Base-by-base conservation (phyloP, 2,329 filamentous ascomycete species). In the Endothia cerciana region DNA sequence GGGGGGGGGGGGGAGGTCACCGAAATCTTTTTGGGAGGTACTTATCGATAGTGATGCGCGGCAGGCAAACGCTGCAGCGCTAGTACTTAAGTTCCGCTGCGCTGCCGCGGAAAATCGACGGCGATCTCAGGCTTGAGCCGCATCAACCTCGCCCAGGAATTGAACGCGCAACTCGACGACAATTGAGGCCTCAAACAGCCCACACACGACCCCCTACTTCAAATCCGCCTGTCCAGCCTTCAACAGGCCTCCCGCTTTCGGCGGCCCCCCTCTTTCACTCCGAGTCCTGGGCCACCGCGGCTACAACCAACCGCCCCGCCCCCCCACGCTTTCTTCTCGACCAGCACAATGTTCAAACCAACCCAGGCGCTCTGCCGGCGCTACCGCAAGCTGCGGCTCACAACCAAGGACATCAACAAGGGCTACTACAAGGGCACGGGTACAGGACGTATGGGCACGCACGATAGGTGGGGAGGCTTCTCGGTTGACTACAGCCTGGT, bases 401-500 rank as follows among this genome's bases (percentile, higher is more conserved):
- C 92, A 15, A 97, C 94, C 71, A 99, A 99, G 81, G 90, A 95
- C 79, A 90, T 94, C 76, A 91, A 91, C 77, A 92, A 93, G 76
- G 94, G 94, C 72, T 99, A 90, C 87, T 99, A 99, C 88, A 98
- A 98, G 85, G 95, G 95, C 76, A 97, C 91, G 73, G 86, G 94
- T 57, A 90, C 93, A 0, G 95, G 95, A 1, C 88, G 91, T 51
- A 93, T 96, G 88, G 95, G 95, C 77, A 80, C 83, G 17, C 92
- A 96, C 80, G 94, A 91, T 63, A 91, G 91, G 77, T 87, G 88
- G 76, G 95, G 94, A 78, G 89, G 89, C 60, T 99, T 95, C 78
- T 77, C 88, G 57, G 89, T 98, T 71, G 91, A 98, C 71, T 97
- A 86, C 85, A 79, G 83, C 64, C 97, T 96, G 80, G 92, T 98